Evolutionary conservation across 352 stramenopile species (phyloP).

Genomic region (Globisporangium megalacanthum): DNA sequence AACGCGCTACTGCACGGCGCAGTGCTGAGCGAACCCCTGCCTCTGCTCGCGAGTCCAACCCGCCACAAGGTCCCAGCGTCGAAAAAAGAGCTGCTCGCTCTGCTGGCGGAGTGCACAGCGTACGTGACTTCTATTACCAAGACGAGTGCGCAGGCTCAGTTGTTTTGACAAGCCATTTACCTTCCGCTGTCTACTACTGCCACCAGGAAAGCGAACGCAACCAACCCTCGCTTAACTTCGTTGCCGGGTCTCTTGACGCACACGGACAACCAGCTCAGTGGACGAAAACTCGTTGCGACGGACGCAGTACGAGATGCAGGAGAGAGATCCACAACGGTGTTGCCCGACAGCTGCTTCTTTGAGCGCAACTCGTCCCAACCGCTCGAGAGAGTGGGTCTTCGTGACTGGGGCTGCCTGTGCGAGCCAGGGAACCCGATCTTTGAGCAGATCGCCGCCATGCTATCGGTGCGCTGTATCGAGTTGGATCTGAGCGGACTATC

Average conservation of each 20-base stretch:
- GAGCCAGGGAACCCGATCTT: constrained; percentile 14
- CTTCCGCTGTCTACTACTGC: not conserved
- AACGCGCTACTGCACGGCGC: no score
- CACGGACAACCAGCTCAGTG: constrained; percentile 39
- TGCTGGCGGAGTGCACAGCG: constrained; percentile 41
- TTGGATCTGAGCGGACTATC: constrained; percentile 40
- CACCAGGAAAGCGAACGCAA: constrained; percentile 16
- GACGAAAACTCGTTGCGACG: constrained; percentile 11
- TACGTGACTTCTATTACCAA: constrained; percentile 17
- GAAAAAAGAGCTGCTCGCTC: constrained; percentile 31
- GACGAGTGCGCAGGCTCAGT: not conserved
- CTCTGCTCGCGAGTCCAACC: no score
- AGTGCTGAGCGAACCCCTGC: no score
- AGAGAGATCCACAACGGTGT: constrained; percentile 4
- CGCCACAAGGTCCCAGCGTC: no score
- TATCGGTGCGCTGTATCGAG: constrained; percentile 38
- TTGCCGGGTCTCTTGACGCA: not conserved
- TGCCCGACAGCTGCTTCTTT: constrained; percentile 55
- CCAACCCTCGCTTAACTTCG: not conserved
- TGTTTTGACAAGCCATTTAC: not conserved
- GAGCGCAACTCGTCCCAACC: constrained; percentile 42
- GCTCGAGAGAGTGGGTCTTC: constrained; percentile 35
- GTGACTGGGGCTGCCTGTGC: constrained; percentile 46
- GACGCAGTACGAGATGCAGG: not conserved
- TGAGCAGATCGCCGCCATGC: constrained; percentile 33